Evolutionary conservation across 108 stramenopile species (phyloP).

Genomic region (Ochromonas danica): DNA sequence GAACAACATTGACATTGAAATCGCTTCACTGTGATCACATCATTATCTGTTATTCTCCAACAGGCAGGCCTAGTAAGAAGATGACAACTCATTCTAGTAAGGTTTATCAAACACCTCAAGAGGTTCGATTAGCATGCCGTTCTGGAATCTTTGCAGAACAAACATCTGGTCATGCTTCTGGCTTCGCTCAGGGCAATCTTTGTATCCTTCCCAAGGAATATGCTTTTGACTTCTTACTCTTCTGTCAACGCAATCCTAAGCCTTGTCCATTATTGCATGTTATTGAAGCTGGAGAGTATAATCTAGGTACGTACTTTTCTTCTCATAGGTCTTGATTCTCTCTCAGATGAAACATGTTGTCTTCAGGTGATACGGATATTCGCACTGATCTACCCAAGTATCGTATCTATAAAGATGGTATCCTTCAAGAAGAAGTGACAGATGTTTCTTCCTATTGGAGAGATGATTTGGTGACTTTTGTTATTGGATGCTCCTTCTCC

Average conservation of each 20-base stretch:
- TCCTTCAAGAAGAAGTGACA: constrained; percentile 58
- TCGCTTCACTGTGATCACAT: too few species aligned
- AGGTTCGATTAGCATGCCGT: constrained; percentile 25
- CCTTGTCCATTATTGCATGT: constrained; percentile 81
- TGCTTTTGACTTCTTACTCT: constrained; percentile 78
- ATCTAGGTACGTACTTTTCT: too few species aligned
- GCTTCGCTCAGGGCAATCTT: constrained; percentile 78
- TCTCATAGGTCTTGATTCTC: constrained; percentile 32
- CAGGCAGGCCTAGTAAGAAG: too few species aligned
- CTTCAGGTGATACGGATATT: constrained; percentile 40
- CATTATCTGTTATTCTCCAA: too few species aligned
- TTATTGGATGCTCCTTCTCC: constrained; percentile 78
- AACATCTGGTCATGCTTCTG: constrained; percentile 74
- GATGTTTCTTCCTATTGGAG: constrained; percentile 70
- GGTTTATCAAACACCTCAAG: neutral
- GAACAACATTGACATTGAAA: too few species aligned
- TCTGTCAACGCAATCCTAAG: constrained; percentile 80
- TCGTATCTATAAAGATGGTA: constrained; percentile 65
- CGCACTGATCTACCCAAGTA: constrained; percentile 50
- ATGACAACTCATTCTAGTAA: neutral
- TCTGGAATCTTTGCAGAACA: constrained; percentile 43
- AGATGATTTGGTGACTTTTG: constrained; percentile 68
- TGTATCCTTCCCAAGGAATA: constrained; percentile 66
- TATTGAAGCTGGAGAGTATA: constrained; percentile 58
- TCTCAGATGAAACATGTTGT: neutral